These are phyloP conservation scores for Cyberlindnera nakhonratchasimensis DNA, from an alignment of 805 yeast species.

Conservation along the genomic window DNA sequence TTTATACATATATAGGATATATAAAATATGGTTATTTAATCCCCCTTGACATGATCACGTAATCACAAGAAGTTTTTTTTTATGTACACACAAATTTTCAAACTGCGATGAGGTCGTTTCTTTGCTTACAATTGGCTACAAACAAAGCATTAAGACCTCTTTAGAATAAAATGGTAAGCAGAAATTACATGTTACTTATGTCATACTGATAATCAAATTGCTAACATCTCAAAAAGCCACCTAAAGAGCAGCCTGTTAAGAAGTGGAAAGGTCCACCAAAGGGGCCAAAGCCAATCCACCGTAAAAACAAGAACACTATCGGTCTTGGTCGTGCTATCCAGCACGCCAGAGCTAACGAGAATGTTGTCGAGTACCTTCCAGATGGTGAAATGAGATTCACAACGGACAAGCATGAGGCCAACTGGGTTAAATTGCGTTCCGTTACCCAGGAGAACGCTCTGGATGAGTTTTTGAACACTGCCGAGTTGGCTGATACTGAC, in stretches of 20 bases:
- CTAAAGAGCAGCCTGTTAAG: slow-evolving; percentile 47
- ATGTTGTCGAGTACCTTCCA: slow-evolving; percentile 66
- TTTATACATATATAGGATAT: too few relatives aligned
- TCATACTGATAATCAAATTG: background rate
- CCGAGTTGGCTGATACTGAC: slow-evolving; percentile 93
- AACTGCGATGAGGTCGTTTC: slow-evolving; percentile 6
- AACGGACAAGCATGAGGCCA: slow-evolving; percentile 77
- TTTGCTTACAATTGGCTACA: too few relatives aligned
- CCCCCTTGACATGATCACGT: too few relatives aligned
- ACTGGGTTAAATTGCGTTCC: slow-evolving; percentile 87
- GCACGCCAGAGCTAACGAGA: slow-evolving; percentile 66
- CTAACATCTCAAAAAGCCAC: slow-evolving; percentile 24
- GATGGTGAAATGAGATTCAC: slow-evolving; percentile 90
- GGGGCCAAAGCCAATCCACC: slow-evolving; percentile 88
- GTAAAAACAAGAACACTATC: slow-evolving; percentile 75
- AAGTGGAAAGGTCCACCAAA: slow-evolving; percentile 79
- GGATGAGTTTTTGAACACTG: slow-evolving; percentile 93
- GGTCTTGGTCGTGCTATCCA: slow-evolving; percentile 85
- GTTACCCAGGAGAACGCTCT: slow-evolving; percentile 92
- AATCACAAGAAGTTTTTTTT: too few relatives aligned
- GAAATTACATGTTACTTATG: too few relatives aligned
- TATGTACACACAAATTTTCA: slow-evolving; percentile 5
- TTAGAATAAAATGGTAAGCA: background rate
- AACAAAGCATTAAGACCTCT: background rate
- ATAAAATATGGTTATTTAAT: too few relatives aligned